Evolutionary conservation across 495 filamentous ascomycete genomes (phyloP), one percentile per base, ranked within the genome.

Genomic region (Penicillium silybi): DNA sequence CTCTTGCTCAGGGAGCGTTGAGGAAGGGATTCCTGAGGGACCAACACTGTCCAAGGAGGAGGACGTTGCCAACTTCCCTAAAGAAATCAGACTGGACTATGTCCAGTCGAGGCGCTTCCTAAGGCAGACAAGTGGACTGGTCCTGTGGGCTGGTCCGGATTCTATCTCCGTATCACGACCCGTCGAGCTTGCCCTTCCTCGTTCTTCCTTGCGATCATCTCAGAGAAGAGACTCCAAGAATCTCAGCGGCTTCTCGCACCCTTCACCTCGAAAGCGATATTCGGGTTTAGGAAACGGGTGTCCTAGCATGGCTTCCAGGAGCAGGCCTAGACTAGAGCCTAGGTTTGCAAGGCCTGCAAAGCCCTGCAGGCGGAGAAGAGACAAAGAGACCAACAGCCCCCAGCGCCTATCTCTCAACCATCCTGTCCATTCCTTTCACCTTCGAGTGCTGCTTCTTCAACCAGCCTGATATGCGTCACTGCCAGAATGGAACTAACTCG

Each of bases 161-260:
- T 54, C 29, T 51, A 50, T 58, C 43, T 58, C 56, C 56, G 56
- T 34, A 50, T 41, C 27, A 27, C 19, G 25, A 10, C 3, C 11
- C 16, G 39, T 44, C 40, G 52, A 48, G 52, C 38, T 11, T n/a
- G 20, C 50, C 23, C 44, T 39, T 34, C 22, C 34, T 10, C 13
- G 22, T 15, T 32, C 45, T 25, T 29, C 10, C 22, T 3, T 6
- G 38, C 38, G 8, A 32, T 15, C 29, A 32, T 32, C 38, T 17
- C 38, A 37, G 38, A 41, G 38, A 37, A 7, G 19, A 20, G n/a
- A 10, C 17, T 34, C 20, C 29, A 13, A 13, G 11, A 32, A 3
- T 13, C 29, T 32, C 29, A 32, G 29, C 3, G 11, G 9, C 29
- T 32, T 13, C 29, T 13, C 8, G 4, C 9, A 32, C 8, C 11